Base-by-base conservation (phyloP, 2,329 filamentous ascomycete genomes). In the Penicillium sp. region DNA sequence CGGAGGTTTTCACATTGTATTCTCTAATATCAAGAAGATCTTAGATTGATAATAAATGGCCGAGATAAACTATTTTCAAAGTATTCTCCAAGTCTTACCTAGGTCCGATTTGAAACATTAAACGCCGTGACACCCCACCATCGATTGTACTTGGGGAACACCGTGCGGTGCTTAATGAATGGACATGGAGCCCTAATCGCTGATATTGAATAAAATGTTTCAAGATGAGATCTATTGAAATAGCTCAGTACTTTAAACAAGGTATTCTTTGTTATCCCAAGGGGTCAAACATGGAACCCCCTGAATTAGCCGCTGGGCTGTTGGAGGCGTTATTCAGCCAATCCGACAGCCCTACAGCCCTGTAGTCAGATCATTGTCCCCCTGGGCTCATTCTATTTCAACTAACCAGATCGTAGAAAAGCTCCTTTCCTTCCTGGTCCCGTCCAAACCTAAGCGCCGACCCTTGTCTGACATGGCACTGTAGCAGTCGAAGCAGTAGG, bases 401-500 rank as follows among this genome's bases (percentile, higher is more conserved):
- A 34, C 41, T 28, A 28, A 35, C 33, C 32, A 35, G 7, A 33
- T 19, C 28, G 15, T n/a, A 43, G 22, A 28, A 4, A 10, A 12
- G 6, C 6, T 10, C 22, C 32, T 35, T 44, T 44, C 4, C 9
- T 21, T 21, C 21, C 21, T 28, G 4, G 17, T 24, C 39, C 24
- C 22, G 15, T 45, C 28, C 19, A 47, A 31, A 28, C 10, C 22
- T 49, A 44, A 38, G 47, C 35, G 38, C 42, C 22, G 43, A 43
- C 19, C 37, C 42, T 46, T 17, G 24, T 52, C 48, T 55, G 42
- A 48, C 54, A 42, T 49, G 49, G 52, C 50, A 46, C 37, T 54
- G 43, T 52, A 35, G 43, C 42, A 49, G 31, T 43, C 28, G 22
- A 8, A 7, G 4, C 19, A 31, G 4, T 15, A 31, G 7, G 37